These are phyloP conservation scores for Aureococcus anophagefferens DNA, from an alignment of 108 stramenopile genomes.

Conservation along the genomic window DNA sequence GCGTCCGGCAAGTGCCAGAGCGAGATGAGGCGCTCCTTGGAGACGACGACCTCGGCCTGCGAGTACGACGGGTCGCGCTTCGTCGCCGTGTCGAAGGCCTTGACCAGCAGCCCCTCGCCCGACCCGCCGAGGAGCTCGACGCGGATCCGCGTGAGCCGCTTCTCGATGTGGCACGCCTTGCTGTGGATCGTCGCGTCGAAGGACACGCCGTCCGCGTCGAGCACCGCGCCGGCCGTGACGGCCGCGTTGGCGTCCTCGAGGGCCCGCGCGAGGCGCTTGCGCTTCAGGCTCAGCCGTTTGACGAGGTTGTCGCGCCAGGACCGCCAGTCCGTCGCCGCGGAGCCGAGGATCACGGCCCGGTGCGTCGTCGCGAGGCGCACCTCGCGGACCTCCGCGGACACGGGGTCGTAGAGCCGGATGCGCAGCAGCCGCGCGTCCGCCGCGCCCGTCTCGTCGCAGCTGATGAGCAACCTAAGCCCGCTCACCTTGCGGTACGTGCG, in stretches of 20 bases:
- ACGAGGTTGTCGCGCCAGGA: neutral
- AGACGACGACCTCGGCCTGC: too few relatives aligned
- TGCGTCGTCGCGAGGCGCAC: neutral
- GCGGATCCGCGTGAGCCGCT: too few relatives aligned
- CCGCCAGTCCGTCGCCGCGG: neutral
- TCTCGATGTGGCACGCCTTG: too few relatives aligned
- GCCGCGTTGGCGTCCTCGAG: neutral
- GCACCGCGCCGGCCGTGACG: slow-evolving; percentile 1
- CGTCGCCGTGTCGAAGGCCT: too few relatives aligned
- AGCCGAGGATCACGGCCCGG: slow-evolving; percentile 2
- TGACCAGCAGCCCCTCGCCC: too few relatives aligned
- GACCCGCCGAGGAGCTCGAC: too few relatives aligned
- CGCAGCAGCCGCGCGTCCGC: neutral
- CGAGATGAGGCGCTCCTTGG: too few relatives aligned
- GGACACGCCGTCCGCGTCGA: neutral
- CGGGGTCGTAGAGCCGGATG: slow-evolving; percentile 11
- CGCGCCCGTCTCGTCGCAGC: neutral
- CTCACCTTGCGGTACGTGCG: neutral
- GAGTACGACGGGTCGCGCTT: too few relatives aligned
- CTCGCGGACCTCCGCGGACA: slow-evolving; percentile 8
- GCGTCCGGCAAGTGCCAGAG: too few relatives aligned
- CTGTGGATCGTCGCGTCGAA: too few relatives aligned
- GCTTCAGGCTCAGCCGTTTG: neutral
- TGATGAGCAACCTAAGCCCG: neutral
- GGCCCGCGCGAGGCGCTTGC: neutral